Conservation (phyloP, 495 filamentous ascomycete species). For the Lichenothelia convexa region DNA sequence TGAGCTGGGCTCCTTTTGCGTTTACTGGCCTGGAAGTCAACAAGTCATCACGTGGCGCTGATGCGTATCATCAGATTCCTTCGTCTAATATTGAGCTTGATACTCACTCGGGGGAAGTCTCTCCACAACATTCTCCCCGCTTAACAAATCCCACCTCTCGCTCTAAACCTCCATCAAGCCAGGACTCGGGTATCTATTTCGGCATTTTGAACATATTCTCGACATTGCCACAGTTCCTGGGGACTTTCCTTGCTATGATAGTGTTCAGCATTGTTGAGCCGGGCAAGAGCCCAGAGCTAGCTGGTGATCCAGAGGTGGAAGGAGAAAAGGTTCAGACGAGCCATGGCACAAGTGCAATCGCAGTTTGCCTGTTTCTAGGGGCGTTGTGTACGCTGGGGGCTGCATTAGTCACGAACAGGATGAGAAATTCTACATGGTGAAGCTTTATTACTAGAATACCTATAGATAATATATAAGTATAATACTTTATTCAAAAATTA, state of each 20-base stretch:
- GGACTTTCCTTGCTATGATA: constrained; percentile 75
- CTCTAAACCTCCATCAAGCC: constrained; percentile 38
- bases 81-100: constrained; percentile 16
- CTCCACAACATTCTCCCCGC: too few relatives aligned
- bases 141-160: constrained; percentile 19
- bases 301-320: constrained; percentile 37
- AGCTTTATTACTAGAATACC: too few relatives aligned
- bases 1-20: constrained; percentile 76
- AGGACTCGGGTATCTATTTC: constrained; percentile 82
- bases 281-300: constrained; percentile 57
- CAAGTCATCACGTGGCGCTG: constrained; percentile 20
- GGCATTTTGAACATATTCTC: constrained; percentile 94
- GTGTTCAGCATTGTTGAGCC: constrained; percentile 85
- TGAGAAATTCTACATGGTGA: constrained; percentile 10
- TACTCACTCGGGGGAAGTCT: constrained; percentile 3
- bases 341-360: constrained; percentile 26
- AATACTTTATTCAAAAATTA: too few relatives aligned
- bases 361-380: constrained; percentile 28
- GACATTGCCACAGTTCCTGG: constrained; percentile 86
- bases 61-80: constrained; percentile 8
- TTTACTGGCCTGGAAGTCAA: constrained; percentile 96
- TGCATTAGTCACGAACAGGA: constrained; percentile 17
- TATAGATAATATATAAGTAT: too few relatives aligned
- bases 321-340: constrained; percentile 20
- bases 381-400: constrained; percentile 22